Base-by-base conservation (phyloP, 179 eudicot species). In the Amaranthus tricolor region DNA sequence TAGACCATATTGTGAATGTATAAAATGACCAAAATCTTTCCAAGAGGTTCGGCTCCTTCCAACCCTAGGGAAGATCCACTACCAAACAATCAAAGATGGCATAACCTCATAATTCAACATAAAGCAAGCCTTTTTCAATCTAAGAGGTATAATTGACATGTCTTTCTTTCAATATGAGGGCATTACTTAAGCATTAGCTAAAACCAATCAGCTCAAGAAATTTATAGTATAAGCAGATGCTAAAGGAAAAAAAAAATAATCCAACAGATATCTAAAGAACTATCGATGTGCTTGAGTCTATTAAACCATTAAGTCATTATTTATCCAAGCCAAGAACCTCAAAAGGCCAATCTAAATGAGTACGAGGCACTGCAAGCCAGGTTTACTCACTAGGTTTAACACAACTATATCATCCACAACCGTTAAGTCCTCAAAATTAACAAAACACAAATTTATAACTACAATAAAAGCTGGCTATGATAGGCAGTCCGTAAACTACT, bases 401-500 rank as follows among this genome's bases (percentile, higher is more conserved):
- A 58, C 24, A 17, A 58, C 21, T n/a, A 58, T 12, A 58, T 58
- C 62, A 58, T 9, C 62, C 20, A 58, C 24, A 58, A 58, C 62
- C 20, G 62, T 58, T 7, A 19, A 2, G 24, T 58, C 20, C 9
- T 9, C 52, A 65, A 45, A 17, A 65, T 9, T 43, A 40, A 47
- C 49, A 62, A n/a, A 62, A 14, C 66, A 43, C 66, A 40, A 40
- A 62, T 58, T 62, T 62, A 62, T 2, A 62, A 11, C 66, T 62
- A 62, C 10, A 62, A 43, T 40, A 11, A 2, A 62, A 12, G 49
- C 11, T 15, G 6, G 12, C 31, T 40, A 5, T 62, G 43, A 62
- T 62, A 40, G 2, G 7, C 0, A 0, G 16, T 4, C 7, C 14
- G 19, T 5, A 9, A 4, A 16, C 47, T 12, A 62, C 4, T 12